Evolutionary conservation across 2,329 filamentous ascomycete species (phyloP), one percentile per base, ranked within the genome.

Genomic region (Penicillium italicum): DNA sequence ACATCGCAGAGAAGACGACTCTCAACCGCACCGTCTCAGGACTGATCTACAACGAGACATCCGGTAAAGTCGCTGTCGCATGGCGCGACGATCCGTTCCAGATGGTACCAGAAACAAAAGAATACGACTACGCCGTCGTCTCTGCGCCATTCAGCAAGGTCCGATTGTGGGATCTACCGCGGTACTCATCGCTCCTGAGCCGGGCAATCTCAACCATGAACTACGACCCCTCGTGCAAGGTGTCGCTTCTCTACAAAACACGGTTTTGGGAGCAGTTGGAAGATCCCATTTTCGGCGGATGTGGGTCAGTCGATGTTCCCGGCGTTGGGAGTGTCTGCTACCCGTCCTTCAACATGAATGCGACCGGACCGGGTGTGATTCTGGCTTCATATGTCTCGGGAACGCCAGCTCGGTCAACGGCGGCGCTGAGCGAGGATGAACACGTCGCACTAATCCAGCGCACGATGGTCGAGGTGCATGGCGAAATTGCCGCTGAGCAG

Each of bases 381-480:
- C 66, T 73, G 2, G 89, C 86, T 65, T 68, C 66, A 0, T 74
- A 74, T 72, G 59, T 66, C 16, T 67, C 59, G 4, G 66, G 62
- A 5, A 66, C 61, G 0, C 49, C 47, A 0, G 68, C 69, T 4
- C 62, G 69, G 3, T 68, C 66, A 0, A 52, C 63, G 0, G 65
- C 58, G 0, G 67, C 69, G 0, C 43, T 71, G 2, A 66, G 48
- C 8, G 44, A 53, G 0, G 69, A 71, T 4, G 70, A 72, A 65
- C 86, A 89, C 64, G 82, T 88, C 3, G 80, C 82, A 16, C 79
- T 84, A 52, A 80, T 86, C 1, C 78, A 87, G 58, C 80, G 86
- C 40, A 82, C 85, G 20, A 88, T 89, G 82, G 75, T 82, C 14
- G 82, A 87, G 67, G 80, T 87, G n/a, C 86, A 89, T 66, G 86